Base-by-base conservation (phyloP, 2,329 filamentous ascomycete species). In the Knoxdaviesia capensis region DNA sequence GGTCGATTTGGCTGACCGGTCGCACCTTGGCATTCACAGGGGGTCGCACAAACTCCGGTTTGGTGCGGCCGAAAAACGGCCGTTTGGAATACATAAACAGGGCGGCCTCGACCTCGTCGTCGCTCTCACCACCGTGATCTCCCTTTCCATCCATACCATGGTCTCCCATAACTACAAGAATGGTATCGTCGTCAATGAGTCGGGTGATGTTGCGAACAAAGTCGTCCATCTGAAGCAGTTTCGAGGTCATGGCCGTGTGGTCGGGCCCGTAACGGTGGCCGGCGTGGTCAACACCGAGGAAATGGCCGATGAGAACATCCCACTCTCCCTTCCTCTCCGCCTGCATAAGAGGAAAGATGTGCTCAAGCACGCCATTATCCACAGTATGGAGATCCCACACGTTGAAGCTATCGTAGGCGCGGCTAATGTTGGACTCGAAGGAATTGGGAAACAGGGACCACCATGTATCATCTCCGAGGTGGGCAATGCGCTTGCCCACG, bases 401-500 rank as follows among this genome's bases (percentile, higher is more conserved):
- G 54, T 96, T 94, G 63, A 98, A 93, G 47, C 88, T 96, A 56
- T 96, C 88, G 57, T 94, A 98, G 0, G 90, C 75, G 50, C 69
- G 74, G 50, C 87, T 94, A 44, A 94, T 74, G 44, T 88, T 81
- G 6, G 77, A 64, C 56, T 94, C 79, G 52, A 98, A 98, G 57
- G 92, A 86, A n/a, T 71, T 83, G 0, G 90, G 90, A 55, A 96
- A 98, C 10, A 98, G 65, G 37, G 84, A 71, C 49, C 86, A 82
- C 90, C 90, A 98, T 5, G 90, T 98, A 59, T 98, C 88, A 56
- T 98, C 90, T n/a, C 90, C 90, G 34, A 98, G 64, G 53, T 98
- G 92, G 5, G 87, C 90, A 49, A 98, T 74, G 48, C 71, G 82
- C 65, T 85, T 62, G 58, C 72, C 53, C 60, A 75, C 59, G 62